Evolutionary conservation across 768 basidiomycete species (phyloP).

Genomic region (Xerocomellus amylosporus): DNA sequence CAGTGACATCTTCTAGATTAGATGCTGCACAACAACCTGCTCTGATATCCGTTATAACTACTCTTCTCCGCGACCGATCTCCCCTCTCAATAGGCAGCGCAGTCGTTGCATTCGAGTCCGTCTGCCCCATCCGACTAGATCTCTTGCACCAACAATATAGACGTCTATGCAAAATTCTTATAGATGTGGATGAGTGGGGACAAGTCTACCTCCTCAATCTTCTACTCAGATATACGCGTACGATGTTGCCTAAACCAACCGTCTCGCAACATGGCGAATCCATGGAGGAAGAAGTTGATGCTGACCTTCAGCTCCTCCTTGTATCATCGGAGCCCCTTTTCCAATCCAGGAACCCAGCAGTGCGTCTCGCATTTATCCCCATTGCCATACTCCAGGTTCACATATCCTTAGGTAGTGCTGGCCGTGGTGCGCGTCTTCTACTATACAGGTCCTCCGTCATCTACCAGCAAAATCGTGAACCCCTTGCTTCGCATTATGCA

Average conservation of each 20-base stretch:
- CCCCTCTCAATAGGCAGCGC: conserved; percentile 88
- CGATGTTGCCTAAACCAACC: conserved; percentile 72
- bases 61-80: conserved; percentile 68
- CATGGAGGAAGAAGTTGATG: conserved; percentile 64
- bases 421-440: conserved; percentile 72
- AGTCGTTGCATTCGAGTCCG: conserved; percentile 76
- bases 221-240: conserved; percentile 76
- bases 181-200: conserved; percentile 97
- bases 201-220: conserved; percentile 79
- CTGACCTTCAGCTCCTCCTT: conserved; percentile 74
- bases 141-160: conserved; percentile 88
- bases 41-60: conserved; percentile 65
- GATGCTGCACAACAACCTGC: conserved; percentile 69
- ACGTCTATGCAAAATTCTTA: conserved; percentile 74
- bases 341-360: conserved; percentile 85
- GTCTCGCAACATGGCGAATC: conserved; percentile 30
- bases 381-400: neutral
- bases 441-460: conserved; percentile 62
- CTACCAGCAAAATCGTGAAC: conserved; percentile 53
- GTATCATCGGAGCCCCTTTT: conserved; percentile 72
- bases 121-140: conserved; percentile 86
- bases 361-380: conserved; percentile 36
- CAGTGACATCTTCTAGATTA: conserved; percentile 47
- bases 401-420: conserved; percentile 63
- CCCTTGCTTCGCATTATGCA: conserved; percentile 76